phyloP scores from a whole-genome alignment of 108 stramenopile species.

The Skeletonema potamos region DNA sequence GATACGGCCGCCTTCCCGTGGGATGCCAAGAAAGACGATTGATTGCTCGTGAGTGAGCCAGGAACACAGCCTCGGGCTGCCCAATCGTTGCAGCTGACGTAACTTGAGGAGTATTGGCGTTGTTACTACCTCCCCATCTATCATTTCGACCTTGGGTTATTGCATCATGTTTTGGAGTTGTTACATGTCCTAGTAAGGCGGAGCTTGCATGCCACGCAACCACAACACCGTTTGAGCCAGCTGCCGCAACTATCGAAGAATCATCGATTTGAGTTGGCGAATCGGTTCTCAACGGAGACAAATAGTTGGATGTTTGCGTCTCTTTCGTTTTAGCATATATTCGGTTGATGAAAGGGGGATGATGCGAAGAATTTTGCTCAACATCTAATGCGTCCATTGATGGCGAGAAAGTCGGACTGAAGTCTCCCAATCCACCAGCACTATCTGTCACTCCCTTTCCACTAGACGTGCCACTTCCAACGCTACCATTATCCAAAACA shows the following conservation, averaged over 20 bases:
- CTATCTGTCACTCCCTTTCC: background rate
- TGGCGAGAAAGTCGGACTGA: constrained; percentile 1
- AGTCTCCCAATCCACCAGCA: constrained; percentile 6
- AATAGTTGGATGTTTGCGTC: background rate
- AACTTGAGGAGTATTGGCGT: constrained; percentile 2
- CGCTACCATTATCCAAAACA: constrained; percentile 20
- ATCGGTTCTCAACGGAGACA: background rate
- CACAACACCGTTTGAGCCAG: constrained; percentile 84
- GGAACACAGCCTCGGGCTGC: constrained; percentile 74
- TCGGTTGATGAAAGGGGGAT: constrained; percentile 42
- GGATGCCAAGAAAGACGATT: constrained; percentile 85
- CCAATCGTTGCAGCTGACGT: constrained; percentile 49
- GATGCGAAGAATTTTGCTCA: constrained; percentile 29
- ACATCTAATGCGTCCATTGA: constrained; percentile 8
- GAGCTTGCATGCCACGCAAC: constrained; percentile 67
- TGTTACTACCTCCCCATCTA: constrained; percentile 21
- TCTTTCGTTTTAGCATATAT: background rate
- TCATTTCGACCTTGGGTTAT: background rate
- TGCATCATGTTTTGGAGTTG: constrained; percentile 23
- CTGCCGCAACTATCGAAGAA: constrained; percentile 66
- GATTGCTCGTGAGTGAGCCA: constrained; percentile 75
- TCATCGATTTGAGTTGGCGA: constrained; percentile 28
- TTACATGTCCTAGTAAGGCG: constrained; percentile 9
- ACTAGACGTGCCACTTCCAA: constrained; percentile 8
- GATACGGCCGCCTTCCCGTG: constrained; percentile 51